Percentiles rank a stretch among this genome's conserved stretches.
Evolutionary conservation across 768 basidiomycete genomes (phyloP).

Genomic region (Xerocomus spinulosus): DNA sequence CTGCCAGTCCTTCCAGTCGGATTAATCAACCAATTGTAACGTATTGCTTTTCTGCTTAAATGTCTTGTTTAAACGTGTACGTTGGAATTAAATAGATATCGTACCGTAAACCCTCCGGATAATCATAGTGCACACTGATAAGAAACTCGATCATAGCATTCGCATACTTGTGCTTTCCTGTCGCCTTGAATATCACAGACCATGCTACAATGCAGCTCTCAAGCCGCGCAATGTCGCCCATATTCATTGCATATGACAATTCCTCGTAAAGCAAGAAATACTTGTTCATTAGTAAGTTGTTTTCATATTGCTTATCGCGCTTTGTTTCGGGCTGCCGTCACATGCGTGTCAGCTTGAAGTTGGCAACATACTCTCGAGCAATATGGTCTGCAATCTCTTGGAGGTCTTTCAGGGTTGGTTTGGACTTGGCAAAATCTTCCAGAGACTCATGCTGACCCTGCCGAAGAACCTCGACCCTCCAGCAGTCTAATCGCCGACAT

Average conservation of each 20-base stretch:
- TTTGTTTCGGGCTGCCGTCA: conserved; percentile 12
- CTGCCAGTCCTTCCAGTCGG: conserved; percentile 31
- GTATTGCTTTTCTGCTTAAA: background rate
- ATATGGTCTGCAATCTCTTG: conserved; percentile 21
- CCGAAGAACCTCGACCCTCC: conserved; percentile 9
- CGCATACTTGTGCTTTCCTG: conserved; percentile 36
- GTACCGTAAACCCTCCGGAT: background rate
- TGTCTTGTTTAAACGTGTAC: too few relatives aligned
- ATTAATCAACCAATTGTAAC: conserved; percentile 25
- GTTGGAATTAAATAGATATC: background rate
- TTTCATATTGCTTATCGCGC: conserved; percentile 34
- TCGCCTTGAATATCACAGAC: conserved; percentile 26
- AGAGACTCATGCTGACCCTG: conserved; percentile 26
- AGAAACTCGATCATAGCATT: conserved; percentile 24
- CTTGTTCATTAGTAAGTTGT: conserved; percentile 29
- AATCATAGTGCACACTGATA: background rate
- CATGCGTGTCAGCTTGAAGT: conserved; percentile 27
- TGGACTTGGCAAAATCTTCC: conserved; percentile 6
- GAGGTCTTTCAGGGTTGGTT: conserved; percentile 24
- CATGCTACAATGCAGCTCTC: conserved; percentile 25
- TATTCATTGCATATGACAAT: conserved; percentile 31
- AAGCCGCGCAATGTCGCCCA: conserved; percentile 30
- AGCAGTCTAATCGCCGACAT: conserved; percentile 27
- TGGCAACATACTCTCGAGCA: conserved; percentile 1
- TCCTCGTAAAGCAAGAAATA: conserved; percentile 41